Percentiles rank a stretch among this genome's conserved stretches.
phyloP scores from a whole-genome alignment of 805 yeast species.

The Wickerhamomyces alni region DNA sequence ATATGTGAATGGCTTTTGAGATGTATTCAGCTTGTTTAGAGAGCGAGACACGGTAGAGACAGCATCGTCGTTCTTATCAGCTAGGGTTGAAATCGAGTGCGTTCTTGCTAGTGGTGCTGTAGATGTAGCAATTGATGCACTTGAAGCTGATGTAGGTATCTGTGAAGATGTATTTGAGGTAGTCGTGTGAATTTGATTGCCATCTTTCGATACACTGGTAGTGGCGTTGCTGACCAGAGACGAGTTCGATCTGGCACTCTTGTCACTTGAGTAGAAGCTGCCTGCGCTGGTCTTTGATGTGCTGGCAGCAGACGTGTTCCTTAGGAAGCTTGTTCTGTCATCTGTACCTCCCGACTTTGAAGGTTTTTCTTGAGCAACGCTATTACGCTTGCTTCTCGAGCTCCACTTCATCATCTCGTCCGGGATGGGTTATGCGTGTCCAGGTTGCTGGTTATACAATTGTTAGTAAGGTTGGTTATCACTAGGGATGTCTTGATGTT shows the following conservation, averaged over 20 bases:
- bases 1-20: slow-evolving; percentile 17
- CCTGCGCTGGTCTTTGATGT: background rate
- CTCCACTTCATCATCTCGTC: slow-evolving; percentile 26
- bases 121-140: background rate
- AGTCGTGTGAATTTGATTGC: background rate
- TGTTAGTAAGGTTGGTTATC: too few relatives aligned
- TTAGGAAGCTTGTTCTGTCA: background rate
- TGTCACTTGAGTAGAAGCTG: background rate
- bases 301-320: background rate
- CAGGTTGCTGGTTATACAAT: too few relatives aligned
- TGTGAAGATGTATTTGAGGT: background rate
- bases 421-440: too few relatives aligned
- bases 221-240: background rate
- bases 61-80: slow-evolving; percentile 2
- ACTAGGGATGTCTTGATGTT: too few relatives aligned
- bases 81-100: slow-evolving; percentile 4
- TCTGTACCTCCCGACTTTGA: background rate
- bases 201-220: background rate
- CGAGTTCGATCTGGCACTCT: background rate
- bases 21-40: slow-evolving; percentile 5
- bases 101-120: slow-evolving; percentile 2
- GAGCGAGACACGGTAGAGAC: slow-evolving; percentile 9
- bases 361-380: slow-evolving; percentile 14
- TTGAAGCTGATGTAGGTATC: background rate
- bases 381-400: slow-evolving; percentile 20